These are phyloP conservation scores for Brassica nigra DNA, from an alignment of 345 rosid species.

Conservation along the genomic window DNA sequence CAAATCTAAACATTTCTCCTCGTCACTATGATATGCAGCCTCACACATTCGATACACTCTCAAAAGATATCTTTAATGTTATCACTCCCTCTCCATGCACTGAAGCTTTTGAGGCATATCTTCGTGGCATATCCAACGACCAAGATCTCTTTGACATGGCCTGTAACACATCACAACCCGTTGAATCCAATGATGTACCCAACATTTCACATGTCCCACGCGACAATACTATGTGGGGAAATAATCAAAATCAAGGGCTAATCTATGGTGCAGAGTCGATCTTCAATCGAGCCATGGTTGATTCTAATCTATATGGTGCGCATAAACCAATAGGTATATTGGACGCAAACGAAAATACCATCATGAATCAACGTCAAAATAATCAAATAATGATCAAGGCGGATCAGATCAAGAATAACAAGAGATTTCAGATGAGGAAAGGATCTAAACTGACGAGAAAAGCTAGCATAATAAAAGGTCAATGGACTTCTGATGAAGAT, in stretches of 20 bases:
- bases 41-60: not conserved
- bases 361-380: not conserved
- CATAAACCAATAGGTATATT: not conserved
- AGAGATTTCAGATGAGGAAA: constrained; percentile 32
- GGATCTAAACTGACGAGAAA: constrained; percentile 32
- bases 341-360: not conserved
- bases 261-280: not conserved
- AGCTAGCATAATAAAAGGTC: constrained; percentile 58
- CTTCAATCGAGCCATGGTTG: constrained; percentile 7
- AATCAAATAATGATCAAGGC: not conserved
- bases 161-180: not conserved
- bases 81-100: constrained; percentile 20
- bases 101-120: constrained; percentile 18
- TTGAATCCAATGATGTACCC: not conserved
- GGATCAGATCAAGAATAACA: constrained; percentile 33
- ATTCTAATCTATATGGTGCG: not conserved
- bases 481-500: constrained; percentile 72
- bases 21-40: constrained; percentile 22
- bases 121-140: constrained; percentile 11
- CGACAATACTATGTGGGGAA: constrained; percentile 1
- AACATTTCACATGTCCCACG: constrained; percentile 7
- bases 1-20: not conserved
- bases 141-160: constrained; percentile 8
- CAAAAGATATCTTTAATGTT: not conserved
- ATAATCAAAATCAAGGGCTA: constrained; percentile 17